Percentiles rank a stretch among this genome's conserved stretches.
Evolutionary conservation across 148 eudicot genomes (phyloP).

Genomic region (Cornus controversa): DNA sequence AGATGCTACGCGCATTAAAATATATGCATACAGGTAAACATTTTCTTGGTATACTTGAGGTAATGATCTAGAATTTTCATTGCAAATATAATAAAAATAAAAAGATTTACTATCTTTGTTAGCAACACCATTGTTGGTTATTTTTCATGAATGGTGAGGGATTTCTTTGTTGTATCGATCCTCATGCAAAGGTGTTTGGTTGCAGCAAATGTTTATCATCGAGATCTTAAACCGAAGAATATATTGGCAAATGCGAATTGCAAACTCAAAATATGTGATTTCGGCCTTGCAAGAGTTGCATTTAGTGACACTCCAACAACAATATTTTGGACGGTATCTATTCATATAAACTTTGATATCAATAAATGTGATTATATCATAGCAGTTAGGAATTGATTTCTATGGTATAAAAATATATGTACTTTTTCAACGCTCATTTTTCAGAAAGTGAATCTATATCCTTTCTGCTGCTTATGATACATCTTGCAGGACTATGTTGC

Average conservation of each 20-base stretch:
- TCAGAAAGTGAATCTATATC: background rate
- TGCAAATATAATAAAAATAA: too few relatives aligned
- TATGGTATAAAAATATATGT: background rate
- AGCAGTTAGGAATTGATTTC: background rate
- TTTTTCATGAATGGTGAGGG: background rate
- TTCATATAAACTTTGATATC: background rate
- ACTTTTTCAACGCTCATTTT: background rate
- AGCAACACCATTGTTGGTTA: background rate
- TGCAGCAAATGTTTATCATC: slow-evolving; percentile 94
- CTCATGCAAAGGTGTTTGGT: slow-evolving; percentile 21
- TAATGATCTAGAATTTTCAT: too few relatives aligned
- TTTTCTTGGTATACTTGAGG: background rate
- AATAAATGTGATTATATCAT: background rate
- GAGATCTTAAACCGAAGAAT: slow-evolving; percentile 93
- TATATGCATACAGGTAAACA: slow-evolving; percentile 84
- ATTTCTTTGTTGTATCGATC: background rate
- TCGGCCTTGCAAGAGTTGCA: slow-evolving; percentile 93
- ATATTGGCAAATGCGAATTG: slow-evolving; percentile 92
- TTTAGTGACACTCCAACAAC: slow-evolving; percentile 83
- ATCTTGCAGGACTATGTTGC: slow-evolving; percentile 84
- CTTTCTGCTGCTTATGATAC: slow-evolving; percentile 2
- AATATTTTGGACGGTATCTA: slow-evolving; percentile 76
- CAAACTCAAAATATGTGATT: slow-evolving; percentile 91
- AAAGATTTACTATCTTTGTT: background rate
- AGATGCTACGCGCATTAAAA: slow-evolving; percentile 84